These are phyloP conservation scores for Metschnikowia matae DNA, from an alignment of 805 yeast genomes.

Conservation along the genomic window DNA sequence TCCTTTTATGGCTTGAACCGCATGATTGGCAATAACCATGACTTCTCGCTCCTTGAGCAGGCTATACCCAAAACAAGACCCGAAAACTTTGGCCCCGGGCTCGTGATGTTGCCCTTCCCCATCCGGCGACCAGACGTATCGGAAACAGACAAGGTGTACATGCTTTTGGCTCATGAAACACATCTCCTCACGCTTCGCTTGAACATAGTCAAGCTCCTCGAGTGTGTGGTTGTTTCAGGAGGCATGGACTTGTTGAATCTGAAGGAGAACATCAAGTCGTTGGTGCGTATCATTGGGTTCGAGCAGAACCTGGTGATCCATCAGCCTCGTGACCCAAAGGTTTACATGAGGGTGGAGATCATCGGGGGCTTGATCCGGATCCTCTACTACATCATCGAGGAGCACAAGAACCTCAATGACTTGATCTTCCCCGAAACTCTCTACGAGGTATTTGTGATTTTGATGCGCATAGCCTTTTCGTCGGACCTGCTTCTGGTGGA, in stretches of 20 bases:
- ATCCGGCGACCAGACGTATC: conserved; percentile 3
- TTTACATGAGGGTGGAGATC: conserved; percentile 35
- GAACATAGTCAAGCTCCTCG: conserved; percentile 47
- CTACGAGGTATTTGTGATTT: conserved; percentile 45
- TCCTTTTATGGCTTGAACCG: conserved; percentile 53
- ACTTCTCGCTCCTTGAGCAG: conserved; percentile 38
- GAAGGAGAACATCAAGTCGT: conserved; percentile 36
- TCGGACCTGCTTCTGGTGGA: conserved; percentile 38
- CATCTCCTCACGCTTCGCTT: conserved; percentile 43
- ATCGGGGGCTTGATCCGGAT: conserved; percentile 40
- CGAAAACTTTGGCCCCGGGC: conserved; percentile 5
- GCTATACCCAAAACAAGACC: conserved; percentile 31
- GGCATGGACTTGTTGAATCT: conserved; percentile 27
- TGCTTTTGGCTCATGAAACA: conserved; percentile 37
- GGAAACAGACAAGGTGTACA: conserved; percentile 10
- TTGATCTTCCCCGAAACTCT: conserved; percentile 39
- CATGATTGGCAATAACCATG: conserved; percentile 47
- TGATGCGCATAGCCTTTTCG: conserved; percentile 52
- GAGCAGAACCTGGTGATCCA: conserved; percentile 46
- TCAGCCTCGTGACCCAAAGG: conserved; percentile 41
- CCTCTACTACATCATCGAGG: conserved; percentile 36
- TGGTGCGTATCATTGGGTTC: conserved; percentile 41
- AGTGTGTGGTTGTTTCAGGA: conserved; percentile 35
- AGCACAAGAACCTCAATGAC: conserved; percentile 25
- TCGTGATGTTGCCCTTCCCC: conserved; percentile 13